Evolutionary conservation across 352 stramenopile genomes (phyloP), one percentile per base, ranked within the genome.

Genomic region (Peronospora tabacina): DNA sequence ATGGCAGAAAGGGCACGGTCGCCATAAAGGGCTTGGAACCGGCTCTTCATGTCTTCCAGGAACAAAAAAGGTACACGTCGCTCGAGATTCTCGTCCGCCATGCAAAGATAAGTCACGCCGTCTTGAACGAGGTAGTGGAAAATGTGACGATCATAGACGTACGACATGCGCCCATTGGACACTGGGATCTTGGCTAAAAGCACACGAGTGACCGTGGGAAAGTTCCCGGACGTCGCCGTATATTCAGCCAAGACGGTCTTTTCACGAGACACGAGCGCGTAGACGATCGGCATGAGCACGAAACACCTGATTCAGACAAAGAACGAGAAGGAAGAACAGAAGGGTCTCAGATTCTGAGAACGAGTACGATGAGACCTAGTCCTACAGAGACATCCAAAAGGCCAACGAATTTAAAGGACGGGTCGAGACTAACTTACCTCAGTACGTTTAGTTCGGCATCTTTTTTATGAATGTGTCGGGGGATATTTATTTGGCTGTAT

Each of bases 241-340:
- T 98, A 97, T 72, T 99, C 97, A 32, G 95, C 90, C 33, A 99
- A 72, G 36, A 99, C 95, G n/a, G 90, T 97, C 73, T 98, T 98
- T 57, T 97, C 90, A 17, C 96, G 82, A 43, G 96, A 94, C 41
- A 99, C 85, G 28, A 99, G 77, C 46, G 89, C 90, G 66, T 99
- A 99, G 37, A 99, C 70, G 58, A 82, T 82, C 24, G 70, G 70
- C 70, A 82, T 78, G 1, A 9, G 6, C 0, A 26, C 2, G 22
- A 26, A 26, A 7, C 4, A 26, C 22, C 7, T 26, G 22, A 26
- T 26, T 26, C 7, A 26, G 0, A 7, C 2, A 7, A 5, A 26
- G 22, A 26, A 26, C 4, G 22, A 6, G 16, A 15, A 35, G 9
- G 30, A 35, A 15, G 30, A 36, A 36, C 16, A 36, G 30, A 16